Base-by-base conservation (phyloP, 2,329 filamentous ascomycete genomes). In the Arthrobotrys iridis region DNA sequence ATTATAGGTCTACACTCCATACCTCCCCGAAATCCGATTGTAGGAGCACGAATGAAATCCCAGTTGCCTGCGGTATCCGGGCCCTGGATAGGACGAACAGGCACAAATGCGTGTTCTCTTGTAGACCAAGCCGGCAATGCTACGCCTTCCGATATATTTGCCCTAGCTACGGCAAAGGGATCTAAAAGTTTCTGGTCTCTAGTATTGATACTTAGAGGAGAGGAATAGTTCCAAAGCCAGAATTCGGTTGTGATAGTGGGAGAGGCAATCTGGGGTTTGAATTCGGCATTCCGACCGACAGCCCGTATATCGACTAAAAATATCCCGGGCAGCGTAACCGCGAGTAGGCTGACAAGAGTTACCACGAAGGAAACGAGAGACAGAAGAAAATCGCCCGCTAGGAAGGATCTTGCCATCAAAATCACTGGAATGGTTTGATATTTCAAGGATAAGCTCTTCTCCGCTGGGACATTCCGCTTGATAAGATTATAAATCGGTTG, bases 401-500 rank as follows among this genome's bases (percentile, higher is more conserved):
- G 8, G 1, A 68, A 15, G 7, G 64, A 59, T 8, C 64, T 22
- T 5, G 18, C 41, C 7, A 35, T 43, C 22, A 68, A 18, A 2
- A 60, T 3, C 3, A 58, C 10, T 0, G 52, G 52, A n/a, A 68
- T 68, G 2, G 55, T 60, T 41, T 59, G 55, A 24, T 68, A 68
- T n/a, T 68, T 68, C 0, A 59, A 20, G 2, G 64, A 68, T 5
- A 68, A 50, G 13, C 52, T 68, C 13, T 33, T 58, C n/a, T 24
- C 13, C 0, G 64, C 63, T 1, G 24, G 4, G 1, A 68, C 43
- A 11, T 68, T 68, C 11, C 64, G 22, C 30, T 59, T 68, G 6
- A 60, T 1, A 20, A 68, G 64, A 11, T 68, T 68, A 15, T 68
- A 68, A 18, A 68, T 59, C 0, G 64, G 64, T 18, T 68, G 64